Evolutionary conservation across 2,329 filamentous ascomycete genomes (phyloP), one percentile per base, ranked within the genome.

Genomic region (Tolypocladium tropicale): DNA sequence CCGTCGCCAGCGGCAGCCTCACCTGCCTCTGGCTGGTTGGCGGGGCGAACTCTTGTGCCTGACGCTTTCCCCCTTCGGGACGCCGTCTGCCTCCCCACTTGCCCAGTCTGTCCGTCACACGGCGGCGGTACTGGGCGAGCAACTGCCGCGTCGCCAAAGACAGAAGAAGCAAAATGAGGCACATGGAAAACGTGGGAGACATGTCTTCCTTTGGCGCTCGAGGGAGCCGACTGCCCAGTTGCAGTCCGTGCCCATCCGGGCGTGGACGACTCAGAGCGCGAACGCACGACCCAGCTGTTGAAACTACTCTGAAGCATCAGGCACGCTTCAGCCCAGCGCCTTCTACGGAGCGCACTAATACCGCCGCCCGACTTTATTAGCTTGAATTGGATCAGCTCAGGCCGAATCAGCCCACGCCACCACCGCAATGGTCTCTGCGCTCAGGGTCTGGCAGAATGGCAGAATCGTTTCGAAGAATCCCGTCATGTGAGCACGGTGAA

Each of bases 21-120:
- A 30, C 14, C n/a, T 21, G 23, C 4, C n/a, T n/a, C n/a, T 18
- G 5, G 25, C 28, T 28, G 16, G 6, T 21, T 34, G 32, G 51
- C 34, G n/a, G 5, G 23, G 7, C 25, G 12, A 6, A 16, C 6
- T n/a, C 30, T 49, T 36, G 57, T 62, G 53, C 59, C 60, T 59
- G 60, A 46, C 59, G 57, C 60, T 58, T 62, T 54, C 23, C 59
- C 57, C 18, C 25, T 53, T 56, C 34, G 4, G 46, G 54, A 10
- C 14, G 28, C 18, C 10, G 34, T 7, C 25, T 14, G 9, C 23
- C 23, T 25, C 43, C 25, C 51, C 23, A 32, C 50, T 28, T 53
- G 6, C 23, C 34, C 23, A 30, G 28, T 7, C 28, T 10, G 16
- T 30, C 25, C n/a, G 6, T 23, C 14, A 28, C 43, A 30, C 12